Evolutionary conservation across 768 basidiomycete species (phyloP).

Genomic region (Amanita fuliginea): DNA sequence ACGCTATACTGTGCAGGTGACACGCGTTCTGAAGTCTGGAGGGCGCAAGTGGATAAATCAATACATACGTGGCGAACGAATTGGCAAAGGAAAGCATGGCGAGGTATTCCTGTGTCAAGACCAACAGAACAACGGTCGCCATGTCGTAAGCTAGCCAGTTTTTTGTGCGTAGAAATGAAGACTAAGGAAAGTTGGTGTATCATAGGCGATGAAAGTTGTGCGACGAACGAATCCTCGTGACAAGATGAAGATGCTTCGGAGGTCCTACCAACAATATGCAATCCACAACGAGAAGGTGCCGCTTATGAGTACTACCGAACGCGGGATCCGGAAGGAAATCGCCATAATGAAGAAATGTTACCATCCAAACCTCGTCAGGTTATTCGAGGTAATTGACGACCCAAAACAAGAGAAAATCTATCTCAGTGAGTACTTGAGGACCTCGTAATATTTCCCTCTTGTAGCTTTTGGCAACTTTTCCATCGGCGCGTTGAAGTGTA

Average conservation of each 20-base stretch:
- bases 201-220: slow-evolving; percentile 62
- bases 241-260: slow-evolving; percentile 44
- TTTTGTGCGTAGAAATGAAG: slow-evolving; percentile 12
- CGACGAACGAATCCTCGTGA: slow-evolving; percentile 54
- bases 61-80: slow-evolving; percentile 37
- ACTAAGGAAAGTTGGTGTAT: slow-evolving; percentile 1
- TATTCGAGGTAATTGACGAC: slow-evolving; percentile 89
- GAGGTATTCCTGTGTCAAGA: slow-evolving; percentile 61
- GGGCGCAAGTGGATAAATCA: slow-evolving; percentile 47
- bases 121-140: slow-evolving; percentile 17
- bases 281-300: slow-evolving; percentile 11
- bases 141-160: slow-evolving; percentile 25
- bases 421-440: slow-evolving; percentile 45
- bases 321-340: slow-evolving; percentile 76
- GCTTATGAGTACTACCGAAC: slow-evolving; percentile 48
- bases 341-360: slow-evolving; percentile 86
- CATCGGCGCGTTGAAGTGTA: neutral
- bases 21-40: neutral
- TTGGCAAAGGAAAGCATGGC: slow-evolving; percentile 39
- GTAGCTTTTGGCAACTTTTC: too few relatives aligned
- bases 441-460: too few relatives aligned
- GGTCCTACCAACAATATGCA: slow-evolving; percentile 24
- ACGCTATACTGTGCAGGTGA: neutral
- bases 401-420: slow-evolving; percentile 71
- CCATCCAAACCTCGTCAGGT: slow-evolving; percentile 67